Base-by-base conservation (phyloP, 176 grass and related monocot species). In the Oryza brachyantha region DNA sequence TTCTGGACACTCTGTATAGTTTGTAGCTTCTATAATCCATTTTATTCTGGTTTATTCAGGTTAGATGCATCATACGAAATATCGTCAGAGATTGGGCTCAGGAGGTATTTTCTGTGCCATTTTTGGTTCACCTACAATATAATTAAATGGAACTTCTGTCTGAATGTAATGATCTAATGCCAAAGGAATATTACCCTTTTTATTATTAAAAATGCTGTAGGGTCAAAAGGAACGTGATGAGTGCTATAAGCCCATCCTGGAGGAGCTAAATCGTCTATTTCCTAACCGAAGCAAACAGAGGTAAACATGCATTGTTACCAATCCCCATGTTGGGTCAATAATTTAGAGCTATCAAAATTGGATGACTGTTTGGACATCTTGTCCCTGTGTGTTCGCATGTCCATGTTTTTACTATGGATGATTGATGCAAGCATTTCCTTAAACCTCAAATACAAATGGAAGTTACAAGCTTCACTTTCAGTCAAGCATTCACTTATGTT, bases 11-110 rank as follows among this genome's bases (percentile, higher is more conserved):
- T 70, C 28, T 81, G 35, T 54, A 55, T 76, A 16, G 5, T 38
- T 71, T 81, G 8, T 7, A 70, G 46, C 64, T 45, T 80, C 11
- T 59, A 21, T 60, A 21, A 67, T 52, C 73, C 50, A 84, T 80
- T 34, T 54, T 76, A 11, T 81, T 77, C 16, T 72, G 31, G 50
- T 60, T 84, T 45, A 55, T 95, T 59, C 84, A 99, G 96, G 92
- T 99, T 72, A 95, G 96, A 86, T 95, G 96, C 24, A 95, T 95
- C 58, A 80, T 99, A 87, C 89, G 96, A 85, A 99, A 99, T 83
- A 93, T 99, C 0, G 88, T 99, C 37, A 95, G 96, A 78, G 96
- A 99, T 76, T 99, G 96, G 96, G 90, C 90, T 71, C 52, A 88
- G 19, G 96, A 99, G 96, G 96, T 99, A 80, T 84, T 79, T 77